Evolutionary conservation across 306 rosid genomes (phyloP), one percentile per base, ranked within the genome.

Genomic region (Herpetospermum pedunculosum): DNA sequence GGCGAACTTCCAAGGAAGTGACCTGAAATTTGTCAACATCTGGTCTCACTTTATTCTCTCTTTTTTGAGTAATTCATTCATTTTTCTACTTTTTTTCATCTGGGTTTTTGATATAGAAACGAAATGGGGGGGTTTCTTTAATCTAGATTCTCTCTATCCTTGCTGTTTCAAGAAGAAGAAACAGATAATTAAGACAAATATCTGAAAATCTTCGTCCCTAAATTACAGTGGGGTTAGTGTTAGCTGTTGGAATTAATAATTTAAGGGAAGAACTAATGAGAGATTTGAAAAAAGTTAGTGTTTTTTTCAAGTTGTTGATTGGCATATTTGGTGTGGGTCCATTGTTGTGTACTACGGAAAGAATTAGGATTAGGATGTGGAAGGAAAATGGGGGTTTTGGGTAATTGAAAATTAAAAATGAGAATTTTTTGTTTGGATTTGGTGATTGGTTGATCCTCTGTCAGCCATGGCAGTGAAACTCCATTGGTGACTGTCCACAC

Each of bases 11-110:
- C 81, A 83, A 85, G 90, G 92, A 91, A 89, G 94, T 85, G 97
- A 94, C 97, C 90, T 80, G 88, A 89, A 85, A 86, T 91, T 91
- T 91, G 98, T 94, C 98, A 88, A 91, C 88, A 86, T 89, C 92
- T 87, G 95, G 88, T 94, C 94, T 85, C 92, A 80, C 91, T 90
- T 87, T 88, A 92, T 92, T 92, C 97, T 83, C 91, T 83, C 87
- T 87, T 23, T 65, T 26, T 26, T 26, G 3, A 54, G 60, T 54
- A 54, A n/a, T 54, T 54, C 60, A 54, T 80, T n/a, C 46, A 13
- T 28, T 40, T 72, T 47, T 16, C 70, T 19, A 1, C 12, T 81
- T 72, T 77, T 76, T 25, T 30, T 7, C 67, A 29, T 75, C 75
- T 74, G 79, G 77, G 84, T 87, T 76, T 80, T 21, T 23, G 28